These are phyloP conservation scores for Trichoderma cornu-damae DNA, from an alignment of 2,329 filamentous ascomycete genomes.

Conservation along the genomic window DNA sequence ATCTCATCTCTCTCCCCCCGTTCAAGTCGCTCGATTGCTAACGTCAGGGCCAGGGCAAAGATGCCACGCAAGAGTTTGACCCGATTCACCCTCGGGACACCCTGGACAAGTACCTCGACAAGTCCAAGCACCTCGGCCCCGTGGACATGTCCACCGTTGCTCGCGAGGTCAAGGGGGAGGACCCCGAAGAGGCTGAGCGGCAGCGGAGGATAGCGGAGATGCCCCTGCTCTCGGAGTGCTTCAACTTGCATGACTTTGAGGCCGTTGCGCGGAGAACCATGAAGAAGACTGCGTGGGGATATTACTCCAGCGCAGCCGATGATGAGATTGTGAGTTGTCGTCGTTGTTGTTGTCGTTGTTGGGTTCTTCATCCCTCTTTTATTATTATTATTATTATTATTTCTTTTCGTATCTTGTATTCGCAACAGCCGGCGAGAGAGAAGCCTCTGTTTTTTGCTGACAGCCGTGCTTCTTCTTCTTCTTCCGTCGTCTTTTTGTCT, in stretches of 20 bases:
- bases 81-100: constrained; percentile 87
- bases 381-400: too few relatives aligned
- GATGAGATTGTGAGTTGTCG: constrained; percentile 39
- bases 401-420: too few relatives aligned
- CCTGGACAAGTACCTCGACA: constrained; percentile 75
- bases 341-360: too few relatives aligned
- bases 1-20: background rate
- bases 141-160: constrained; percentile 83
- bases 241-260: constrained; percentile 94
- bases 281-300: constrained; percentile 96
- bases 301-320: constrained; percentile 84
- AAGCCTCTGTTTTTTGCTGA: too few relatives aligned
- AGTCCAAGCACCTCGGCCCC: constrained; percentile 79
- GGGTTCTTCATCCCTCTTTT: too few relatives aligned
- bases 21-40: background rate
- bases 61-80: constrained; percentile 87
- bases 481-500: background rate
- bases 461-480: too few relatives aligned
- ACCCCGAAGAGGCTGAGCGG: constrained; percentile 55
- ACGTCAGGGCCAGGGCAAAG: constrained; percentile 62
- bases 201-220: constrained; percentile 69
- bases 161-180: constrained; percentile 64
- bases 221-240: constrained; percentile 80
- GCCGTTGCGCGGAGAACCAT: constrained; percentile 82
- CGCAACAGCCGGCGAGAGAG: too few relatives aligned